These are phyloP conservation scores for Rhodosporidiobolus sp. DNA, from an alignment of 768 basidiomycete genomes.

Conservation along the genomic window DNA sequence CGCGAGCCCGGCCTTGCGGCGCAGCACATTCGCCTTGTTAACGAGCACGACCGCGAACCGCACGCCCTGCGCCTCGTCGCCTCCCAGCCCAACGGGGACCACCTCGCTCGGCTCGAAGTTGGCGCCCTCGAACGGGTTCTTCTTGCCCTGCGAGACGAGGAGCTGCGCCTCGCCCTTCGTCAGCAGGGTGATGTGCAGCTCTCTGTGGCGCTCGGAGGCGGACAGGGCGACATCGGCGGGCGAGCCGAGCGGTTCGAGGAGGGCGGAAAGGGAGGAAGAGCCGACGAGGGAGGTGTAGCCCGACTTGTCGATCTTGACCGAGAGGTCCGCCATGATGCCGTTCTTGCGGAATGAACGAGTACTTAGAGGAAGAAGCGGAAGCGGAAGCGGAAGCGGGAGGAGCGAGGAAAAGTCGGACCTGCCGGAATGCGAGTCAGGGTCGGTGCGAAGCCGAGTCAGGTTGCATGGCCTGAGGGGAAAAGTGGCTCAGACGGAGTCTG, in stretches of 20 bases:
- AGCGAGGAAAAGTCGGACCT: too few species aligned
- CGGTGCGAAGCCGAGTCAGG: too few species aligned
- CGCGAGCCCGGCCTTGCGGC: constrained; percentile 56
- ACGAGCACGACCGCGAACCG: constrained; percentile 59
- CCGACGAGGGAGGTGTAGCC: constrained; percentile 4
- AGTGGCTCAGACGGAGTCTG: too few species aligned
- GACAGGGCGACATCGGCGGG: not conserved
- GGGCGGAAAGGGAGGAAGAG: not conserved
- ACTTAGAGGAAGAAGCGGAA: not conserved
- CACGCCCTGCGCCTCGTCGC: not conserved
- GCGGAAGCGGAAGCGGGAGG: not conserved
- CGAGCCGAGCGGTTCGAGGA: not conserved
- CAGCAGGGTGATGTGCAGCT: constrained; percentile 30
- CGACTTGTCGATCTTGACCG: not conserved
- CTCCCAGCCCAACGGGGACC: constrained; percentile 3
- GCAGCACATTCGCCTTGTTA: constrained; percentile 57
- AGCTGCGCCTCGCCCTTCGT: constrained; percentile 26
- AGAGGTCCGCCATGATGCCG: not conserved
- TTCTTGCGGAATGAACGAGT: not conserved
- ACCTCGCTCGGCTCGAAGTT: too few species aligned
- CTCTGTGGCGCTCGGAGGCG: not conserved
- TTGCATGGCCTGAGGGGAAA: too few species aligned
- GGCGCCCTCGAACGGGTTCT: not conserved
- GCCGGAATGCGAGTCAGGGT: not conserved
- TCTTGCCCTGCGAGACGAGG: not conserved